Conservation (phyloP, 2,329 filamentous ascomycete genomes). For the Fusarium sp. region DNA sequence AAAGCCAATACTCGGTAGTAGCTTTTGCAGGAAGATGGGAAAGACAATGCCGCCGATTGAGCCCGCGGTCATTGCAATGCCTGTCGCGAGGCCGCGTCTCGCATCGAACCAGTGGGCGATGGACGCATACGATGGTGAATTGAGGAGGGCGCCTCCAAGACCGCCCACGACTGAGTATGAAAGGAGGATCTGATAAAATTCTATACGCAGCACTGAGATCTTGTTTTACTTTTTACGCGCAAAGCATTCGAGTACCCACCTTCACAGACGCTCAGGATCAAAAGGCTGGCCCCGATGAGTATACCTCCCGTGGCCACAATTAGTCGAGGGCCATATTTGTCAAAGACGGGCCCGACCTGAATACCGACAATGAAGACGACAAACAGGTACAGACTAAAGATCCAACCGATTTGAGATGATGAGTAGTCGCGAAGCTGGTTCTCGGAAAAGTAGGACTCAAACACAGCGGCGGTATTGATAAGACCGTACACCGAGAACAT, state of each 20-base stretch:
- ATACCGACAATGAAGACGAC: slow-evolving; percentile 86
- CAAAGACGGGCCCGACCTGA: slow-evolving; percentile 86
- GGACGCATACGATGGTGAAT: slow-evolving; percentile 81
- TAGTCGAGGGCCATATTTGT: slow-evolving; percentile 77
- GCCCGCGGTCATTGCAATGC: slow-evolving; percentile 83
- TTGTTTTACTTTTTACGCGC: neutral
- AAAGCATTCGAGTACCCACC: slow-evolving; percentile 5
- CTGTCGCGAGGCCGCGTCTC: slow-evolving; percentile 83
- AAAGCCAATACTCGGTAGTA: slow-evolving; percentile 65
- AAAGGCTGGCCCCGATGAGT: slow-evolving; percentile 71
- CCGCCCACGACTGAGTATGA: slow-evolving; percentile 82
- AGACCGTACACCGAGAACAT: slow-evolving; percentile 76
- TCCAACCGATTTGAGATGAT: slow-evolving; percentile 84
- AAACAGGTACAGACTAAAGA: slow-evolving; percentile 86
- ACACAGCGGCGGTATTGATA: slow-evolving; percentile 69
- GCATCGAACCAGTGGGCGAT: slow-evolving; percentile 84
- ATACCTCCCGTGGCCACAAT: slow-evolving; percentile 77
- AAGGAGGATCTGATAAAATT: slow-evolving; percentile 85
- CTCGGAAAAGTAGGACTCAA: slow-evolving; percentile 81
- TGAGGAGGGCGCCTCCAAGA: slow-evolving; percentile 80
- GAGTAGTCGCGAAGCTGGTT: slow-evolving; percentile 79
- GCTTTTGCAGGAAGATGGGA: slow-evolving; percentile 62
- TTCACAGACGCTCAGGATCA: slow-evolving; percentile 78
- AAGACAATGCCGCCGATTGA: slow-evolving; percentile 79
- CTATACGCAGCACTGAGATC: slow-evolving; percentile 13